Evolutionary conservation across 805 yeast genomes (phyloP).

Genomic region (Starmera dryadoides): DNA sequence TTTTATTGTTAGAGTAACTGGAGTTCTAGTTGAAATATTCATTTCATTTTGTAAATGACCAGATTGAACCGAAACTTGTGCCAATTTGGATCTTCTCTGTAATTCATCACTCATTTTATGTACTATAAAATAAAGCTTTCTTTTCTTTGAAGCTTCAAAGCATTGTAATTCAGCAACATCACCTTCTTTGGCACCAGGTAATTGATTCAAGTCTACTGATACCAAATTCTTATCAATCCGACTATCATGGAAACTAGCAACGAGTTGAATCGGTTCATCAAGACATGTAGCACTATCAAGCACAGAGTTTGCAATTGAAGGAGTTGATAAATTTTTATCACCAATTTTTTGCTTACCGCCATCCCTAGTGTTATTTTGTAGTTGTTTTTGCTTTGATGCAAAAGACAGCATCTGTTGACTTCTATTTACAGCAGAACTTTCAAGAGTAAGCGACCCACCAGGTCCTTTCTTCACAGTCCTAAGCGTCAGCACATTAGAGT

Average conservation of each 20-base stretch:
- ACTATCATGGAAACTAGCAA: conserved; percentile 52
- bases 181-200: conserved; percentile 66
- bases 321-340: too few relatives aligned
- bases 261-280: conserved; percentile 11
- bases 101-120: conserved; percentile 25
- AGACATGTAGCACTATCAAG: too few relatives aligned
- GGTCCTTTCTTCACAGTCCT: conserved; percentile 18
- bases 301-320: too few relatives aligned
- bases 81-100: conserved; percentile 22
- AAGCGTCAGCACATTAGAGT: conserved; percentile 21
- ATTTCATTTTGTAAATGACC: conserved; percentile 53
- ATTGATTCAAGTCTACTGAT: conserved; percentile 46
- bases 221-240: conserved; percentile 53
- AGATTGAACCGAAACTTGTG: conserved; percentile 49
- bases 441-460: conserved; percentile 15
- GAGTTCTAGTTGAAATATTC: conserved; percentile 61
- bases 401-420: too few relatives aligned
- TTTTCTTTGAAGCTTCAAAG: conserved; percentile 27
- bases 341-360: neutral
- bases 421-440: conserved; percentile 7
- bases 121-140: conserved; percentile 37
- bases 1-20: conserved; percentile 48
- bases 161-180: conserved; percentile 66
- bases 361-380: neutral
- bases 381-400: neutral